Evolutionary conservation across 306 rosid species (phyloP).

Genomic region (Rosa multiflora): DNA sequence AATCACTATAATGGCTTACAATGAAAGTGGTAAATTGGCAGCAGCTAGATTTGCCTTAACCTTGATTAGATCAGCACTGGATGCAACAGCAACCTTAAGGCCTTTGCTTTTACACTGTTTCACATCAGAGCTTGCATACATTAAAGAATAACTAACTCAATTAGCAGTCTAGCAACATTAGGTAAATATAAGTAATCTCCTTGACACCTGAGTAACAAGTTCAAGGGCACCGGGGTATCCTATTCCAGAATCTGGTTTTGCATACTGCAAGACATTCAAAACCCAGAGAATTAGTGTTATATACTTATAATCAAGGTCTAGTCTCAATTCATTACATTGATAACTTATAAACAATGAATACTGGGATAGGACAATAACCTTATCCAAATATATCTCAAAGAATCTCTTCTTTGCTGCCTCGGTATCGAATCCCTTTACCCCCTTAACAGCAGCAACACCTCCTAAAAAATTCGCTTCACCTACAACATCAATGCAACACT

Average conservation of each 20-base stretch:
- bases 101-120: slow-evolving; percentile 86
- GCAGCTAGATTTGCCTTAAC: slow-evolving; percentile 96
- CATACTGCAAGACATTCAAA: slow-evolving; percentile 60
- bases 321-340: not conserved
- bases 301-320: not conserved
- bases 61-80: slow-evolving; percentile 98
- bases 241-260: slow-evolving; percentile 91
- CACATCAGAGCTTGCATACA: slow-evolving; percentile 14
- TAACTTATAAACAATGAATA: not conserved
- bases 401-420: slow-evolving; percentile 87
- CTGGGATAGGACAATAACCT: slow-evolving; percentile 40
- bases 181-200: slow-evolving; percentile 1
- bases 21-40: slow-evolving; percentile 75
- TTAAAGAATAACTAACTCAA: slow-evolving; percentile 28
- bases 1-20: slow-evolving; percentile 46
- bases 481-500: slow-evolving; percentile 37
- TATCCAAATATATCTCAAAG: slow-evolving; percentile 84
- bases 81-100: slow-evolving; percentile 98
- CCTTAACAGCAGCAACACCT: slow-evolving; percentile 89
- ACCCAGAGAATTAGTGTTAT: not conserved
- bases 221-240: slow-evolving; percentile 97
- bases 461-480: slow-evolving; percentile 97
- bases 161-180: slow-evolving; percentile 26
- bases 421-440: slow-evolving; percentile 64
- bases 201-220: slow-evolving; percentile 75